Conservation (phyloP, 2,329 filamentous ascomycete genomes). For the Pestalotiopsis sp. region DNA sequence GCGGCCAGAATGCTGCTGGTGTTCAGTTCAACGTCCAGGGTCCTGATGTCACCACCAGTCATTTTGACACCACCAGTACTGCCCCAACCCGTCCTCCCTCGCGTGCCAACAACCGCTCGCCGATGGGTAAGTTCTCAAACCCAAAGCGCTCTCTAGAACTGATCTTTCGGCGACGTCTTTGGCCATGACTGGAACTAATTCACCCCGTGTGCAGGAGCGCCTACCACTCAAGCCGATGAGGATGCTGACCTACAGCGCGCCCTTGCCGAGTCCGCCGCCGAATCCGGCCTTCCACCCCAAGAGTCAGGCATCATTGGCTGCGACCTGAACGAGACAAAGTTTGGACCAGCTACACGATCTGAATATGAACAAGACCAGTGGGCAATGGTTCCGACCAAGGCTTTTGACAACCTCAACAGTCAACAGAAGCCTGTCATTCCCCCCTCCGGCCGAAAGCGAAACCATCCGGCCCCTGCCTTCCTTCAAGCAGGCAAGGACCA, state of each 20-base stretch:
- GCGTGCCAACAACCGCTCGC: constrained; percentile 58
- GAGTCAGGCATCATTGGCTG: constrained; percentile 52
- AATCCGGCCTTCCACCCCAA: constrained; percentile 53
- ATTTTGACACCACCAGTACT: constrained; percentile 38
- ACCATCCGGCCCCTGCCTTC: constrained; percentile 51
- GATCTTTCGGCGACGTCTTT: constrained; percentile 30
- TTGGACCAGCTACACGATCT: constrained; percentile 61
- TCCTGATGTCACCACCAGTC: constrained; percentile 45
- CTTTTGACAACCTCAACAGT: constrained; percentile 25
- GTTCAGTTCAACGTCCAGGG: constrained; percentile 63
- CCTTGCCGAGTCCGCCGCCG: constrained; percentile 56
- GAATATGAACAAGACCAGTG: constrained; percentile 60
- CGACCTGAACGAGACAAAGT: constrained; percentile 45
- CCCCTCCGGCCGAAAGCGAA: constrained; percentile 48
- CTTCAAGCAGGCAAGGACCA: constrained; percentile 43
- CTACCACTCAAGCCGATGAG: constrained; percentile 44
- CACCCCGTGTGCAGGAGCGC: constrained; percentile 34
- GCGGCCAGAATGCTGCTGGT: constrained; percentile 39
- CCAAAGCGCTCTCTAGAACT: constrained; percentile 47
- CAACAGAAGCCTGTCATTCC: constrained; percentile 35
- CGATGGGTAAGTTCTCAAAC: constrained; percentile 54
- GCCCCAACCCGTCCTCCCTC: constrained; percentile 67
- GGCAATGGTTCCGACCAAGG: constrained; percentile 56
- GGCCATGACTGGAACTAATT: constrained; percentile 27
- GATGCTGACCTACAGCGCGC: constrained; percentile 61